phyloP scores from a whole-genome alignment of 345 rosid genomes.

The Syzygium oleosum region DNA sequence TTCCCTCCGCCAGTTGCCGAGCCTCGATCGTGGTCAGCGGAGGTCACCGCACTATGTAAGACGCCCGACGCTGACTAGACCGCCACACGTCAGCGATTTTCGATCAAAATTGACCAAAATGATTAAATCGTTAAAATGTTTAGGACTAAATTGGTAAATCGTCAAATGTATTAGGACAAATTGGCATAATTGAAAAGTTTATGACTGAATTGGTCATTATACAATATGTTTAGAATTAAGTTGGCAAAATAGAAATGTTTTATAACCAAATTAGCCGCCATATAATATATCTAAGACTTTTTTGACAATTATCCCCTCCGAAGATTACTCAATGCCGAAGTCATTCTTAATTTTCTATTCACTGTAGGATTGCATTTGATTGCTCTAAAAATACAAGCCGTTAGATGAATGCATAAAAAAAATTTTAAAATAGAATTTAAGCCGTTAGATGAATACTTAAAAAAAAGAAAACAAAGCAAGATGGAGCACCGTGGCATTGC shows the following conservation, averaged over 20 bases:
- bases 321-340: background rate
- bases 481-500: too few relatives aligned
- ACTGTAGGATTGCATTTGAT: rapidly evolving
- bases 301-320: background rate
- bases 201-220: rapidly evolving
- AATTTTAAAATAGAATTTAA: too few relatives aligned
- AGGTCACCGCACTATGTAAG: too few relatives aligned
- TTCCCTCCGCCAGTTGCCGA: rapidly evolving
- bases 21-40: too few relatives aligned
- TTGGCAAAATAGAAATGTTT: too few relatives aligned
- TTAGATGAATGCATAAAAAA: background rate
- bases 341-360: background rate
- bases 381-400: background rate
- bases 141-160: background rate
- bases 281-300: background rate
- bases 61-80: rapidly evolving
- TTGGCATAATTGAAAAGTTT: background rate
- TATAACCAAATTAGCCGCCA: background rate
- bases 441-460: too few relatives aligned
- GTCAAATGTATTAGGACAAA: background rate
- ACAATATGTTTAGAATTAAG: too few relatives aligned
- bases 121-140: background rate
- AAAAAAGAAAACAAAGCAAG: background rate
- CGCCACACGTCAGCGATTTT: rapidly evolving
- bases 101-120: background rate